Evolutionary conservation across 73 alveolate species (phyloP), one percentile per base, ranked within the genome.

Genomic region (Urostyla sp.): DNA sequence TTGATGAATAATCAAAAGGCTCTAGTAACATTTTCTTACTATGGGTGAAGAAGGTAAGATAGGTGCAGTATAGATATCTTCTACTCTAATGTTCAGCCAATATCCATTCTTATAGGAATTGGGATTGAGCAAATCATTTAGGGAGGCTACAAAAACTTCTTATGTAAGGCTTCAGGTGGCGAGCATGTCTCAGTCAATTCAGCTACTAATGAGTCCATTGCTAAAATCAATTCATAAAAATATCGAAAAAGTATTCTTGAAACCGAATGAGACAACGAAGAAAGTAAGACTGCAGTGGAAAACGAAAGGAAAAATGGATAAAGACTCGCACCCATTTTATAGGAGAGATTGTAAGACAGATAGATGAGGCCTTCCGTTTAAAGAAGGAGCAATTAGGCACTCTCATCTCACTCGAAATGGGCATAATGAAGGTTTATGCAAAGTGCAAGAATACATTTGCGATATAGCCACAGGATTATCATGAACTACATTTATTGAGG

Each of bases 341-440:
- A 75, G 98, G 98, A 0, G 97, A 94, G 51, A 91, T 94, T 26
- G 91, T 94, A 36, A 80, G 98, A 44, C 80, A 94, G 75, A 91
- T 94, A 2, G 98, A 97, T 23, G 97, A 88, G 31, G 94, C 87
- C n/a, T 77, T 94, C 52, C 60, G 97, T 77, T 90, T 40, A 51
- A 59, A 84, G 81, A 79, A 80, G 74, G 89, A 46, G 21, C 91
- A 94, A 2, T 59, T 94, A 30, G 98, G 98, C 30, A 73, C 80
- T 51, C 82, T 94, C 35, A 88, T 94, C 21, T 26, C 95, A n/a
- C 78, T 94, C 32, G 98, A 87, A 60, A 90, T 94, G 94, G 98
- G 98, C 10, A 94, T 91, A 86, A 89, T 89, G 98, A 94, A 53
- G 98, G 98, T 1, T 59, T 60, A 55, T 96, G 97, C 8, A 97